These are phyloP conservation scores for Ascoidea tarda DNA, from an alignment of 805 yeast species.

Conservation along the genomic window DNA sequence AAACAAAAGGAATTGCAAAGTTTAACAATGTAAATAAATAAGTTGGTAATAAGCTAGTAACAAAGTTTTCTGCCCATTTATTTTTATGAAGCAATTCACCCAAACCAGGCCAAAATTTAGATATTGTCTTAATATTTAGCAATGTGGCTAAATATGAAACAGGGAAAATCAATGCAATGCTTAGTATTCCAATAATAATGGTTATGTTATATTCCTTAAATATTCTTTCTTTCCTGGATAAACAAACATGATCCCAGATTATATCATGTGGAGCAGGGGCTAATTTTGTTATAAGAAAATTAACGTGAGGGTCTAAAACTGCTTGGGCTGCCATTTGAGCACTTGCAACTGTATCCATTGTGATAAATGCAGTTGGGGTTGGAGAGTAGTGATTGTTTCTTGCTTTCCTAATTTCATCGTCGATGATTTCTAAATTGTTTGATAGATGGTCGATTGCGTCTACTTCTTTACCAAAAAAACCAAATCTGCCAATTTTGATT, in stretches of 20 bases:
- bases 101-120: conserved; percentile 69
- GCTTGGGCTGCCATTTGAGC: conserved; percentile 98
- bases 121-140: conserved; percentile 63
- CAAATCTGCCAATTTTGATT: conserved; percentile 43
- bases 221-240: conserved; percentile 61
- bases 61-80: conserved; percentile 62
- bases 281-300: conserved; percentile 62
- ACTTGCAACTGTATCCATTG: conserved; percentile 89
- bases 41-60: conserved; percentile 85
- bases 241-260: conserved; percentile 81
- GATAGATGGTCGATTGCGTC: conserved; percentile 77
- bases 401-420: conserved; percentile 51
- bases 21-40: conserved; percentile 80
- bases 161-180: conserved; percentile 67
- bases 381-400: conserved; percentile 61
- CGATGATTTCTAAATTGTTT: conserved; percentile 51
- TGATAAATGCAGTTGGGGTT: conserved; percentile 84
- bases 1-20: conserved; percentile 70
- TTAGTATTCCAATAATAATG: conserved; percentile 47
- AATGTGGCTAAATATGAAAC: conserved; percentile 77
- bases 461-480: conserved; percentile 50
- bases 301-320: conserved; percentile 78
- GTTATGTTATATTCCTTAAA: conserved; percentile 48
- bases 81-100: conserved; percentile 53
- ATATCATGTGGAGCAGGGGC: conserved; percentile 97